Evolutionary conservation across 371 early-diverging fungal species (phyloP), one percentile per base, ranked within the genome.

Genomic region (Pancytospora philotis): DNA sequence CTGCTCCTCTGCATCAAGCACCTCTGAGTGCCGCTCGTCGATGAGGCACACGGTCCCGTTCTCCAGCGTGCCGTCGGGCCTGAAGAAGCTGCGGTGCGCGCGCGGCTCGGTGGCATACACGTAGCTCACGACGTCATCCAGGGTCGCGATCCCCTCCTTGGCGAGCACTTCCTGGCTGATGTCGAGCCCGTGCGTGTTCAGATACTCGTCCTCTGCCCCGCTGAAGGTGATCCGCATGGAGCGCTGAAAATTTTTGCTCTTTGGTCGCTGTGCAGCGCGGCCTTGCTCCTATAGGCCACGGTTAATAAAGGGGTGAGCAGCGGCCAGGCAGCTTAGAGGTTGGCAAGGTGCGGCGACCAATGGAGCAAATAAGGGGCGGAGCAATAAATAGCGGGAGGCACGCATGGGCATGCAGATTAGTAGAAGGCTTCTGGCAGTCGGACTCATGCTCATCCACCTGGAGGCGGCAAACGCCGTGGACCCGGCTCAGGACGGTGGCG

Each of bases 11-110:
- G 37, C 63, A 32, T 49, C 56, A 28, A 34, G 13, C 28, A 73
- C 53, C 56, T 73, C 73, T 61, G 61, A 67, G 27, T 73, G 65
- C 50, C 50, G 34, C n/a, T 68, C 68, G 58, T 74, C 60, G 16
- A 74, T 51, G 13, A 74, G 31, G 31, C 62, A 62, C 2, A 74
- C 27, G 3, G 60, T 69, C 38, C 74, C 74, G 53, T 68, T 35
- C 31, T 31, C 62, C 19, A 74, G 37, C 34, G 28, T 49, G 13
- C 58, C 63, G 50, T 61, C 49, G 8, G 1, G 10, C 10, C 64
- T 48, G 36, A 63, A 68, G 50, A 60, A 69, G 16, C 55, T 58
- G 6, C 35, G 50, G 19, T 48, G 59, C 32, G 37, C 27, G n/a
- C 59, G 45, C 58, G 31, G 1, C 34, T 69, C 8, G 34, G 3